phyloP scores from a whole-genome alignment of 2,329 filamentous ascomycete species.

The Fusarium sp. region DNA sequence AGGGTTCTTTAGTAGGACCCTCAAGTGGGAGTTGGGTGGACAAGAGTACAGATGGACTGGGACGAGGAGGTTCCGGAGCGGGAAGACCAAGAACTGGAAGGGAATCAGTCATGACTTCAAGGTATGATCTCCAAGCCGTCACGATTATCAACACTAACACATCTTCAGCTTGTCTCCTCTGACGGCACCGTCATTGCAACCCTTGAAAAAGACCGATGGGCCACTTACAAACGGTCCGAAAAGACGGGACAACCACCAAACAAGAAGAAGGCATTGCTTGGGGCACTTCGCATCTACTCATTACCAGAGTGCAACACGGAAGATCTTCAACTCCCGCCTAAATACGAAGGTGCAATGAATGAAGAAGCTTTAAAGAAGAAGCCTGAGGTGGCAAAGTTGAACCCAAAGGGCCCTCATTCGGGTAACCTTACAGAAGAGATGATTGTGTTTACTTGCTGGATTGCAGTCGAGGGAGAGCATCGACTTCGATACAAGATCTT shows the following conservation, averaged over 20 bases:
- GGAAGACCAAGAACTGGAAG: neutral
- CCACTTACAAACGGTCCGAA: neutral
- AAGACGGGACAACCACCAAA: neutral
- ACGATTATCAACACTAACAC: neutral
- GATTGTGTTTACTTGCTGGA: conserved; percentile 23
- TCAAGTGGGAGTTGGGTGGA: conserved; percentile 20
- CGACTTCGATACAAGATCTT: conserved; percentile 18
- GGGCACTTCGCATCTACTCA: conserved; percentile 7
- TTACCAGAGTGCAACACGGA: neutral
- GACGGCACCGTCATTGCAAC: conserved; percentile 10
- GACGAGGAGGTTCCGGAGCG: conserved; percentile 12
- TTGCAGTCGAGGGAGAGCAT: conserved; percentile 20
- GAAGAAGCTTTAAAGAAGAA: neutral
- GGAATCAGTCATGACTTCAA: conserved; percentile 23
- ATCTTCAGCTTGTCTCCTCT: neutral
- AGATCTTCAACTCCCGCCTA: neutral
- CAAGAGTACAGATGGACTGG: conserved; percentile 20
- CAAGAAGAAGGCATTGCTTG: conserved; percentile 9
- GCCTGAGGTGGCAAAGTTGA: neutral
- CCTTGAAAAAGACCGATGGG: conserved; percentile 21
- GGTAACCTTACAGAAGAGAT: conserved; percentile 13
- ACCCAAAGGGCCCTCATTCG: neutral
- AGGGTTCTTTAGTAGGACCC: conserved; percentile 4
- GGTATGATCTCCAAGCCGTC: neutral
- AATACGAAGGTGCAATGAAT: neutral